phyloP scores from a whole-genome alignment of 176 grass and related monocot genomes.

The Puccinellia tenuiflora region DNA sequence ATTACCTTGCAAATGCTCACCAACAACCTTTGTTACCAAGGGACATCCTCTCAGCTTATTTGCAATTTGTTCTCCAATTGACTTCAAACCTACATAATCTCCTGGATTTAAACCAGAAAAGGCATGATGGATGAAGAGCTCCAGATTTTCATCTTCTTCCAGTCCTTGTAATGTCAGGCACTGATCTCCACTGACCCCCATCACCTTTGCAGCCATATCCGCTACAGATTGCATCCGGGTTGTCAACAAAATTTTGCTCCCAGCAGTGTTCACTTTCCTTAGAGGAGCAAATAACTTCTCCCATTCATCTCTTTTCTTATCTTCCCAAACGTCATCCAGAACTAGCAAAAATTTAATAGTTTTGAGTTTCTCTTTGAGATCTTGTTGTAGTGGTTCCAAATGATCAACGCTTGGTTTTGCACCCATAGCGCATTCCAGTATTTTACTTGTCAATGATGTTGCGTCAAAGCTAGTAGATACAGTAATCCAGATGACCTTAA shows the following conservation, averaged over 20 bases:
- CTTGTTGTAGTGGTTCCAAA: constrained; percentile 16
- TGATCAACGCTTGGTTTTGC: background rate
- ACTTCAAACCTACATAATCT: background rate
- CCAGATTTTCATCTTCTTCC: constrained; percentile 14
- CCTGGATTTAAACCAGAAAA: constrained; percentile 16
- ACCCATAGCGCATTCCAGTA: background rate
- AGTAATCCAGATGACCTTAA: constrained; percentile 29
- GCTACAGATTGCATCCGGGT: constrained; percentile 12
- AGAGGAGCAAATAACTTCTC: constrained; percentile 28
- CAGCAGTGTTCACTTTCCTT: background rate
- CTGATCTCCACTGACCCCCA: background rate
- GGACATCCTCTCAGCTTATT: constrained; percentile 37
- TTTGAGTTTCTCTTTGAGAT: background rate
- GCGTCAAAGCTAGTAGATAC: constrained; percentile 21
- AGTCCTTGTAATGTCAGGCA: constrained; percentile 26
- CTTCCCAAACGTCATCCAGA: constrained; percentile 43
- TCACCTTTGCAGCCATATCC: background rate
- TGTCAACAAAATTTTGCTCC: constrained; percentile 43
- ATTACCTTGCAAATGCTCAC: constrained; percentile 22
- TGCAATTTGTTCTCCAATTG: constrained; percentile 27
- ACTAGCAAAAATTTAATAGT: constrained; percentile 12
- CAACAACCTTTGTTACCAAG: constrained; percentile 42
- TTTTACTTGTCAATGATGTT: background rate
- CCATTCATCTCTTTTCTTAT: constrained; percentile 20
- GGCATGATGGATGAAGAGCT: constrained; percentile 26